Evolutionary conservation across 352 stramenopile genomes (phyloP).

Genomic region (Phytopythium montanum): DNA sequence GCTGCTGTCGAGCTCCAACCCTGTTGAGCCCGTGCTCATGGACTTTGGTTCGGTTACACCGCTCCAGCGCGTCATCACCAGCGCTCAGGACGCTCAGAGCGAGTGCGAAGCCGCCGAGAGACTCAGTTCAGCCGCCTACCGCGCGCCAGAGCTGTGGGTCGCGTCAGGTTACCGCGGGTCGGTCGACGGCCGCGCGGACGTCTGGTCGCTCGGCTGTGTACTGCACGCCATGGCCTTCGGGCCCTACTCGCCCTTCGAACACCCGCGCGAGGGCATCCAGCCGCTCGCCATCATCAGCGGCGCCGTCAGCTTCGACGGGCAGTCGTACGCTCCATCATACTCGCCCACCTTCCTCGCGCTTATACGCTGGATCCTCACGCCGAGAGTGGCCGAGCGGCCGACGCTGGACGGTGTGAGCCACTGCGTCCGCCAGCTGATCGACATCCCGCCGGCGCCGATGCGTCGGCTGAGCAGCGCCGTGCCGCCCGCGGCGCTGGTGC

Average conservation of each 20-base stretch:
- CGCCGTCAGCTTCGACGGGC: slow-evolving; percentile 50
- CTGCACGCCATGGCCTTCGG: slow-evolving; percentile 92
- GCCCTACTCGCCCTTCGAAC: slow-evolving; percentile 88
- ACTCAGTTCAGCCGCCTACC: slow-evolving; percentile 88
- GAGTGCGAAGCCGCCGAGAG: slow-evolving; percentile 80
- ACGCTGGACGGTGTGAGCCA: slow-evolving; percentile 43
- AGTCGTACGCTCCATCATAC: slow-evolving; percentile 22
- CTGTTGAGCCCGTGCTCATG: slow-evolving; percentile 54
- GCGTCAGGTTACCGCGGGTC: slow-evolving; percentile 18
- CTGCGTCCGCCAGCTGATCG: slow-evolving; percentile 22
- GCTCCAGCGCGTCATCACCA: slow-evolving; percentile 25
- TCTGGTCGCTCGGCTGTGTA: slow-evolving; percentile 90
- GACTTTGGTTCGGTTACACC: slow-evolving; percentile 72
- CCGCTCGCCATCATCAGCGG: slow-evolving; percentile 64
- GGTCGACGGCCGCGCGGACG: slow-evolving; percentile 74
- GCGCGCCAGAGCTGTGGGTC: slow-evolving; percentile 90
- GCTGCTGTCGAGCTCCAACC: slow-evolving; percentile 39
- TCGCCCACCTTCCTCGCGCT: slow-evolving; percentile 57
- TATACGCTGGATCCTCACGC: slow-evolving; percentile 71
- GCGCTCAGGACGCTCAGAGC: slow-evolving; percentile 34
- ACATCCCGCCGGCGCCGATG: slow-evolving; percentile 13
- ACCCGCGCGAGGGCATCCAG: slow-evolving; percentile 40
- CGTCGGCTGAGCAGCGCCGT: neutral
- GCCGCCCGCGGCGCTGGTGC: slow-evolving; percentile 3
- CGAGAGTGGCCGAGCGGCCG: slow-evolving; percentile 51